These are phyloP conservation scores for Suillus americanus DNA, from an alignment of 768 basidiomycete species.

Conservation along the genomic window DNA sequence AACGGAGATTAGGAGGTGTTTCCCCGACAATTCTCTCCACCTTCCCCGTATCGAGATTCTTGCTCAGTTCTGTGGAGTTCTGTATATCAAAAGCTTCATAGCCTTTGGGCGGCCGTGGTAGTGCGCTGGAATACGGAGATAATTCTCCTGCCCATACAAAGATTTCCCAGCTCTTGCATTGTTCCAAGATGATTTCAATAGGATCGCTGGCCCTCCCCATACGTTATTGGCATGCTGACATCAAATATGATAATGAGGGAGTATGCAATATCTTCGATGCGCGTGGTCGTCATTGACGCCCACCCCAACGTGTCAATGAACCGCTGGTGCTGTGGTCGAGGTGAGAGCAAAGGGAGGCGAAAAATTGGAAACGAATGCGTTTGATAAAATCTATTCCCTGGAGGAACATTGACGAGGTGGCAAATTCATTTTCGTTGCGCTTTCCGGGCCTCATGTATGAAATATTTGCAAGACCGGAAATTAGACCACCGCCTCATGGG, in stretches of 20 bases:
- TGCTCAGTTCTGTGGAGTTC: neutral
- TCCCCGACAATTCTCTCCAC: neutral
- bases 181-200: slow-evolving; percentile 13
- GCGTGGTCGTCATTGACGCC: slow-evolving; percentile 26
- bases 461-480: neutral
- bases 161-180: slow-evolving; percentile 8
- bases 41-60: neutral
- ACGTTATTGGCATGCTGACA: slow-evolving; percentile 21
- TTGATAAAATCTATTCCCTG: neutral
- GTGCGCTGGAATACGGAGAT: slow-evolving; percentile 4
- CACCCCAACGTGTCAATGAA: slow-evolving; percentile 14
- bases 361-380: neutral
- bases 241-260: slow-evolving; percentile 25
- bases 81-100: slow-evolving; percentile 20
- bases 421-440: neutral
- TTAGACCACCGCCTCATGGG: neutral
- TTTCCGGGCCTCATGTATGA: neutral
- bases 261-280: slow-evolving; percentile 25
- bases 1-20: neutral
- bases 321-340: neutral
- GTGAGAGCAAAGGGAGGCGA: neutral
- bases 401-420: neutral
- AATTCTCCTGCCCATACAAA: slow-evolving; percentile 10
- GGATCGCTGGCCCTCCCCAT: slow-evolving; percentile 25
- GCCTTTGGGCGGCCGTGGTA: slow-evolving; percentile 20